Evolutionary conservation across 2,329 filamentous ascomycete species (phyloP).

Genomic region (Talaromyces pinophilus): DNA sequence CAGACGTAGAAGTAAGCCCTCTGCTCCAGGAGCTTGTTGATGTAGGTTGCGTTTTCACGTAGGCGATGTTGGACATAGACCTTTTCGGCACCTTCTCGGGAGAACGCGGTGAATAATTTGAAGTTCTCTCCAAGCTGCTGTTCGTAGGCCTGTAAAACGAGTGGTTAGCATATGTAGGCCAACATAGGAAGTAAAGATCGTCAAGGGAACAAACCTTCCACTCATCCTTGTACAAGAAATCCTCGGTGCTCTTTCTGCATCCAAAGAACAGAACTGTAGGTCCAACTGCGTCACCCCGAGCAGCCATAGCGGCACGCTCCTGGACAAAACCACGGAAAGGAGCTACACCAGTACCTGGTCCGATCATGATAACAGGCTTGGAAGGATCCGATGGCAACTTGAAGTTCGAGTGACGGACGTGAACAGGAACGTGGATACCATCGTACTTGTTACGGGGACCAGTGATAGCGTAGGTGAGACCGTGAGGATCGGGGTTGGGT

Average conservation of each 20-base stretch:
- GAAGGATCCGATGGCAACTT: slow-evolving; percentile 94
- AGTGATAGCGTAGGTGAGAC: slow-evolving; percentile 79
- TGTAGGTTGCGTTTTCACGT: slow-evolving; percentile 75
- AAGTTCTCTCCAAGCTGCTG: slow-evolving; percentile 83
- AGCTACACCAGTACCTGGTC: slow-evolving; percentile 92
- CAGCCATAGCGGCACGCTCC: slow-evolving; percentile 81
- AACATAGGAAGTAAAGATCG: not conserved
- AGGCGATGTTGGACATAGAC: slow-evolving; percentile 96
- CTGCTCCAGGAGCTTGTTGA: slow-evolving; percentile 82
- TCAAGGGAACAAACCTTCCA: slow-evolving; percentile 68
- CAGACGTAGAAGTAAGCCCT: slow-evolving; percentile 97
- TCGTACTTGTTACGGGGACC: slow-evolving; percentile 97
- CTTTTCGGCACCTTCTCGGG: slow-evolving; percentile 82
- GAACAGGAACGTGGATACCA: slow-evolving; percentile 89
- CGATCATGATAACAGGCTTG: slow-evolving; percentile 94
- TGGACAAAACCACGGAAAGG: slow-evolving; percentile 96
- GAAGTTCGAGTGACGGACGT: slow-evolving; percentile 98
- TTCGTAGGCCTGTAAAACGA: slow-evolving; percentile 68
- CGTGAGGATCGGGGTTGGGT: slow-evolving; percentile 74
- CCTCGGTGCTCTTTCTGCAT: slow-evolving; percentile 82
- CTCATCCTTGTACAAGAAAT: slow-evolving; percentile 89
- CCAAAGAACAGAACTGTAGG: slow-evolving; percentile 92
- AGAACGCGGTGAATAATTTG: slow-evolving; percentile 90
- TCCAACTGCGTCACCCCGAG: slow-evolving; percentile 78
- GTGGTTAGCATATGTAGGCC: slow-evolving; percentile 31